These are phyloP conservation scores for Verruconis gallopava DNA, from an alignment of 2,329 filamentous ascomycete genomes.

Conservation along the genomic window DNA sequence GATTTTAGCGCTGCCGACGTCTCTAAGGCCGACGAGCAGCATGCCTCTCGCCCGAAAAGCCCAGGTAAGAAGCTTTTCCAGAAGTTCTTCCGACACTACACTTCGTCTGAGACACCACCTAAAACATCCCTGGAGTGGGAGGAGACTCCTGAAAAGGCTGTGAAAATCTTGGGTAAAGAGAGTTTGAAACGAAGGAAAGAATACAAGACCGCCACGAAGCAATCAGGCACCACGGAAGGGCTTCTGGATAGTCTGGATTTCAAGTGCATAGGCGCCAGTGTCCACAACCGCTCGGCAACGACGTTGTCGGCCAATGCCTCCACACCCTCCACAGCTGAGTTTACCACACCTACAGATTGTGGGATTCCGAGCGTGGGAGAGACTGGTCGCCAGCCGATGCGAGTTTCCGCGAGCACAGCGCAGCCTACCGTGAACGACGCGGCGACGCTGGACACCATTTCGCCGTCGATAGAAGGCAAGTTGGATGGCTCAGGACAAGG, in stretches of 20 bases:
- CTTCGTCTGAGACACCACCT: background rate
- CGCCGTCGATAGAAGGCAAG: background rate
- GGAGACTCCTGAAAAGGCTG: slow-evolving; percentile 6
- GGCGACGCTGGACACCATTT: background rate
- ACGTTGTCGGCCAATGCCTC: background rate
- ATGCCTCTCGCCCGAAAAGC: slow-evolving; percentile 6
- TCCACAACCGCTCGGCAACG: background rate
- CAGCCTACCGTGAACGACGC: slow-evolving; percentile 4
- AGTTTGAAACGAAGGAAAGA: background rate
- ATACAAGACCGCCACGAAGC: background rate
- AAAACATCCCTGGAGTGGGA: background rate
- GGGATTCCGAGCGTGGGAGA: slow-evolving; percentile 3
- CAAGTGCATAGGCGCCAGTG: slow-evolving; percentile 4
- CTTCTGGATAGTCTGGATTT: slow-evolving; percentile 1
- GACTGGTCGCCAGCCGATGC: background rate
- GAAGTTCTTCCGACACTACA: slow-evolving; percentile 4
- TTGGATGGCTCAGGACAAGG: background rate
- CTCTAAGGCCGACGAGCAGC: background rate
- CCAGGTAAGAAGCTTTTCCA: slow-evolving; percentile 7
- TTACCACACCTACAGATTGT: slow-evolving; percentile 3
- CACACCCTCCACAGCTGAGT: background rate
- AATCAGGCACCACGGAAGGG: background rate
- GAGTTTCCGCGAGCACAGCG: background rate
- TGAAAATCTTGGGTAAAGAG: slow-evolving; percentile 5
- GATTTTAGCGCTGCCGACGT: background rate